These are phyloP conservation scores for Lecanicillium sp. DNA, from an alignment of 2,329 filamentous ascomycete genomes.

Conservation along the genomic window DNA sequence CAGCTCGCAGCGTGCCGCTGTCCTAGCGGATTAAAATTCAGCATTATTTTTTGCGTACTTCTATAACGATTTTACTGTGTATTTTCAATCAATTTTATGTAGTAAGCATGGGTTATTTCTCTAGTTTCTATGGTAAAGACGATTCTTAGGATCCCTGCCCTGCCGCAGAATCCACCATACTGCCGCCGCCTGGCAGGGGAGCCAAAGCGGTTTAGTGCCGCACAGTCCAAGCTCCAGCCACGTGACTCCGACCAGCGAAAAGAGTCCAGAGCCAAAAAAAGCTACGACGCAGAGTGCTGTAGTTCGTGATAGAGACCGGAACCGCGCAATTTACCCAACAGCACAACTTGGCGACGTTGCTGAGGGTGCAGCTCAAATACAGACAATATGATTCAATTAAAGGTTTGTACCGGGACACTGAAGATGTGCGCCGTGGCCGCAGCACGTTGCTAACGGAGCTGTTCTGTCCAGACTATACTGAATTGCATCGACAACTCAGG, in stretches of 20 bases:
- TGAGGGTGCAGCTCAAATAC: no score
- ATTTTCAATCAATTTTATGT: neutral
- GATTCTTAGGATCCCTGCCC: no score
- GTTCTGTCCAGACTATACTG: conserved; percentile 69
- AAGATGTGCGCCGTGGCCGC: neutral
- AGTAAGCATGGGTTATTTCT: no score
- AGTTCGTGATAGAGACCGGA: conserved; percentile 1
- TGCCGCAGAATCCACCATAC: no score
- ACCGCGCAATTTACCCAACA: conserved; percentile 10
- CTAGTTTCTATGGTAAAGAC: no score
- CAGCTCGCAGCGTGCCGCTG: neutral
- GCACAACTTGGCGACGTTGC: conserved; percentile 11
- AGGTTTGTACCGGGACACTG: conserved; percentile 40
- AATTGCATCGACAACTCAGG: conserved; percentile 99
- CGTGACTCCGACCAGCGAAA: neutral
- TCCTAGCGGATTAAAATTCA: neutral
- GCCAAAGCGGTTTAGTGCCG: neutral
- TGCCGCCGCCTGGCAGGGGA: no score
- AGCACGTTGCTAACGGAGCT: conserved; percentile 10
- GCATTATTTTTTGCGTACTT: neutral
- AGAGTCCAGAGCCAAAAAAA: conserved; percentile 1
- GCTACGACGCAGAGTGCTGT: neutral
- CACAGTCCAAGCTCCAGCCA: neutral
- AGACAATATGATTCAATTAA: conserved; percentile 81
- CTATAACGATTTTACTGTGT: neutral